Evolutionary conservation across 2,329 filamentous ascomycete genomes (phyloP).

Genomic region (Sarocladium kiliense): DNA sequence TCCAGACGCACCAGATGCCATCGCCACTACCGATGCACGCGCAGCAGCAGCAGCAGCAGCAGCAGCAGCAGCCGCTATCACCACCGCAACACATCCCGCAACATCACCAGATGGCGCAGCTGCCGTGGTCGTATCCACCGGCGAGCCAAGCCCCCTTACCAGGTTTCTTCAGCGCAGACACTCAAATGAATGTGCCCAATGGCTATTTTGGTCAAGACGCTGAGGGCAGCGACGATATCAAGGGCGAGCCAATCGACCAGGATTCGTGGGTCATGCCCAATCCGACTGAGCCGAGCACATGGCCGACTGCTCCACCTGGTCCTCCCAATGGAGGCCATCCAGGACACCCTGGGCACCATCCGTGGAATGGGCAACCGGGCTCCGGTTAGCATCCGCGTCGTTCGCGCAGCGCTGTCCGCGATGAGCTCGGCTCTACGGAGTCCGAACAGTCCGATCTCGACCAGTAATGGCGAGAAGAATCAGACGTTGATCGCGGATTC

Average conservation of each 20-base stretch:
- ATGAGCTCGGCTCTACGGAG: too few species aligned
- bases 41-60: background rate
- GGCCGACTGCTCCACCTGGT: background rate
- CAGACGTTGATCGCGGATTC: too few species aligned
- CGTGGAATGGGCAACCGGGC: background rate
- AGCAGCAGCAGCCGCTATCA: background rate
- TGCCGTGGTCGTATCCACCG: background rate
- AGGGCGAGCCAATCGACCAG: background rate
- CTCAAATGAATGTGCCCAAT: background rate
- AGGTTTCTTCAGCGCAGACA: background rate
- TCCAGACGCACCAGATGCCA: background rate
- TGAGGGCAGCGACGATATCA: background rate
- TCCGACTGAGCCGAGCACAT: background rate
- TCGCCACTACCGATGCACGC: background rate
- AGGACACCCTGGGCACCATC: background rate
- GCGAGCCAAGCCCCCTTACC: background rate
- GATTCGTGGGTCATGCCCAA: background rate
- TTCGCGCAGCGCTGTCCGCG: too few species aligned
- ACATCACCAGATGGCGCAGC: conserved; percentile 1
- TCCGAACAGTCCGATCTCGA: too few species aligned
- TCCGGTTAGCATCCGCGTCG: background rate
- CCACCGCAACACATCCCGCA: background rate
- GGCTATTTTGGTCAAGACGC: background rate
- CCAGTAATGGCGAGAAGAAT: too few species aligned
- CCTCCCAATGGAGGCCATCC: too few species aligned